Base-by-base conservation (phyloP, 2,329 filamentous ascomycete genomes). In the Fusarium sp. region DNA sequence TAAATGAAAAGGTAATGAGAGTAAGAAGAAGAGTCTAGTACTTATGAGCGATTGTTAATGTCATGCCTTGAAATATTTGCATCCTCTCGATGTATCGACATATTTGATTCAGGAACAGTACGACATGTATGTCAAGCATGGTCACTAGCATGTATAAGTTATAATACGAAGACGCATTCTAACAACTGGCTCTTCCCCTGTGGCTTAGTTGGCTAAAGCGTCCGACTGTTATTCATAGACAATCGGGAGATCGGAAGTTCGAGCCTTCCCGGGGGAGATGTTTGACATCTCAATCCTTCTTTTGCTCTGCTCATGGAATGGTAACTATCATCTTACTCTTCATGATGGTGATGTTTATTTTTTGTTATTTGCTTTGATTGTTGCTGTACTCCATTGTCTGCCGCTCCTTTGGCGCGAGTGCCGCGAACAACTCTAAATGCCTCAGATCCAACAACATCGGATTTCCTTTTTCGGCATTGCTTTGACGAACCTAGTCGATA, bases 211-310 rank as follows among this genome's bases (percentile, higher is more conserved):
- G 66, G 66, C 66, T 69, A 69, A 69, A 69, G 66, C 66, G 66
- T 69, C 66, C 66, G 66, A 69, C 66, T 69, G 66, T 69, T 69
- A 69, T 63, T 36, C n/a, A 36, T 53, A 62, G 68, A 67, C 68
- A 69, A 73, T 73, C 71, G 69, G 67, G 69, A 73, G 71, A 73
- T 73, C 69, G 69, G 67, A 71, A 73, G 71, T 73, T 73, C 71
- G 71, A 73, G 62, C 71, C 71, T 73, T 73, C 65, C 70, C 70
- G 70, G 70, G 70, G 70, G 70, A 73, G 65, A 43, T 20, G 30
- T 9, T 4, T 24, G 2, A 9, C 4, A 6, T 6, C 0, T 1
- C 3, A 9, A 1, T 14, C 24, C 1, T 19, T 2, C 19, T 61
- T 54, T 42, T 45, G 14, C 20, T 3, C 1, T 2, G 2, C 7